These are phyloP conservation scores for Hymenoscyphus fraxineus DNA, from an alignment of 2,329 filamentous ascomycete genomes.

Conservation along the genomic window DNA sequence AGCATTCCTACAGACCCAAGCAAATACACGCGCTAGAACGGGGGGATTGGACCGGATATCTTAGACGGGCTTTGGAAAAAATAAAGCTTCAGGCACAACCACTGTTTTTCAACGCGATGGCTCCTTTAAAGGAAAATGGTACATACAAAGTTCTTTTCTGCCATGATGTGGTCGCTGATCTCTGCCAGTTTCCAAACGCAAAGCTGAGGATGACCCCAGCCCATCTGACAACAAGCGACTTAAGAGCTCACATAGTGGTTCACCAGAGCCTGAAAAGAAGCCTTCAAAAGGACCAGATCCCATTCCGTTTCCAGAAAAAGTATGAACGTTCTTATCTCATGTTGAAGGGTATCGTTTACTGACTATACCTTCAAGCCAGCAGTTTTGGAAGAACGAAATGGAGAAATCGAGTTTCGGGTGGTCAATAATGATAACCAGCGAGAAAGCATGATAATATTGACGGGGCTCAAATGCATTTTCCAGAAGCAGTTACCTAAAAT, in stretches of 20 bases:
- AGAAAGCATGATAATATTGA: slow-evolving; percentile 90
- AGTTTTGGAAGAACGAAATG: slow-evolving; percentile 87
- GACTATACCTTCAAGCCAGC: slow-evolving; percentile 57
- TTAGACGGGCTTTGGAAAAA: background rate
- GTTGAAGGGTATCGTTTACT: slow-evolving; percentile 28
- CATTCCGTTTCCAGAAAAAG: slow-evolving; percentile 88
- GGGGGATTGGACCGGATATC: slow-evolving; percentile 2
- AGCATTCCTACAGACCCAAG: background rate
- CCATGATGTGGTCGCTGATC: background rate
- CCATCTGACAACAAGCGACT: slow-evolving; percentile 61
- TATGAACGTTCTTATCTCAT: slow-evolving; percentile 33
- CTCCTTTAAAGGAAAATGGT: slow-evolving; percentile 28
- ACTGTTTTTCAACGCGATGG: slow-evolving; percentile 21
- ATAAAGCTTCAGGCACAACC: background rate
- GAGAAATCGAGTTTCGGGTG: slow-evolving; percentile 94
- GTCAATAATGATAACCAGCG: slow-evolving; percentile 92
- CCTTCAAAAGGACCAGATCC: slow-evolving; percentile 53
- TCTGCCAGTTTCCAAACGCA: slow-evolving; percentile 55
- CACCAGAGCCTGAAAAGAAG: slow-evolving; percentile 43
- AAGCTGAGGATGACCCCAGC: slow-evolving; percentile 65
- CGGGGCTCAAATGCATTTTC: slow-evolving; percentile 94
- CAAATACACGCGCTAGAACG: background rate
- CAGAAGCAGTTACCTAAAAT: slow-evolving; percentile 98
- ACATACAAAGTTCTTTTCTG: background rate
- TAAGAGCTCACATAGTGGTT: slow-evolving; percentile 47